Percentiles rank a stretch among this genome's conserved stretches.
These are phyloP conservation scores for Chenopodium berlandieri DNA, from an alignment of 148 eudicot species.

Conservation along the genomic window DNA sequence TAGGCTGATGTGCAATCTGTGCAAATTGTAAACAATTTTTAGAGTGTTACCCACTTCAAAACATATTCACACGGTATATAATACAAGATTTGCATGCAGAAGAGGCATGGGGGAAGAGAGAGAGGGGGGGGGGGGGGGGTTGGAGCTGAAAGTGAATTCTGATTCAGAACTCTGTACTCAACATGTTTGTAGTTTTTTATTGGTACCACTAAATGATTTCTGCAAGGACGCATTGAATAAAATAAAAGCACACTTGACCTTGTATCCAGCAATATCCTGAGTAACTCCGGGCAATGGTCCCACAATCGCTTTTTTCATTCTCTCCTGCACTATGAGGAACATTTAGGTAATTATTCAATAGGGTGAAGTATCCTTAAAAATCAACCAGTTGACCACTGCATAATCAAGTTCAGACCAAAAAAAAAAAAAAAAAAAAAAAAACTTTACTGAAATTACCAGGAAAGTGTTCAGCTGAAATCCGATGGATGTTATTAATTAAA, in stretches of 20 bases:
- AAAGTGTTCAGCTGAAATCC: constrained; percentile 70
- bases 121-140: neutral
- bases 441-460: constrained; percentile 54
- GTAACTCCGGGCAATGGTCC: constrained; percentile 99
- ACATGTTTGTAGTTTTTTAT: neutral
- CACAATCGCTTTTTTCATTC: constrained; percentile 79
- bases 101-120: too few relatives aligned
- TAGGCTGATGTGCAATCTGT: constrained; percentile 94
- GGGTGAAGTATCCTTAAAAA: neutral
- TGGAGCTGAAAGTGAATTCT: neutral
- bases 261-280: constrained; percentile 98
- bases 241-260: constrained; percentile 41
- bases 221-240: neutral
- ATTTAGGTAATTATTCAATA: constrained; percentile 27
- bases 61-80: neutral
- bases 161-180: neutral
- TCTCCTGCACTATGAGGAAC: constrained; percentile 70
- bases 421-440: neutral
- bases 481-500: constrained; percentile 83
- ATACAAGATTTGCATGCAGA: neutral
- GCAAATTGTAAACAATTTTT: constrained; percentile 16
- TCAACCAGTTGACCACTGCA: neutral
- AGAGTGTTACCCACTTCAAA: neutral
- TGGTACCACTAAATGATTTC: neutral
- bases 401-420: neutral